Evolutionary conservation across 495 filamentous ascomycete species (phyloP), one percentile per base, ranked within the genome.

Genomic region (Aspergillus panamensis): DNA sequence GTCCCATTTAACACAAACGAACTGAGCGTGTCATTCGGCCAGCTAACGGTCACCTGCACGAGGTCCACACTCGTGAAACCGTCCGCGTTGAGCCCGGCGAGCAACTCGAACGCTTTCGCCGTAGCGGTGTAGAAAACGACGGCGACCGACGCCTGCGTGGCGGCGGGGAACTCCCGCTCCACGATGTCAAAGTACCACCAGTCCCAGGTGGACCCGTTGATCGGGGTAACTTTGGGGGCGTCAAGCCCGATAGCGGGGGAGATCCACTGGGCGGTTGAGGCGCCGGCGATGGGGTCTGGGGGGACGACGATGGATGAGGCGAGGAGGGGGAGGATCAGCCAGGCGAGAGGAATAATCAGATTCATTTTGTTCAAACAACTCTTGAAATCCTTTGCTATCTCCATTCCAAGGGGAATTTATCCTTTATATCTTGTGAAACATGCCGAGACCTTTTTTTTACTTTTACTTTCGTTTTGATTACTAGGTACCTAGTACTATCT

Each of bases 141-240:
- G 14, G 17, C 48, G 16, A 51, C 9, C 0, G 48, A 35, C 1
- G 48, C 48, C 6, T 35, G 48, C 29, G 32, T 14, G 3, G 30
- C 48, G 10, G 10, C 19, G 30, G 29, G 17, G 29, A n/a, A n/a
- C n/a, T n/a, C n/a, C n/a, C n/a, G 16, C 48, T 51, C 12, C 25
- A 51, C 32, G 6, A 20, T n/a, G 16, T 51, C 48, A 20, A 51
- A 51, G 31, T 51, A 51, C 29, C 29, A 51, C 48, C 48, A 51
- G 16, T 51, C 48, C 29, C 29, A 51, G 1, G 48, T 16, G 30
- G 48, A 35, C 7, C n/a, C 48, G 48, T 51, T 51, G 29, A 51
- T 35, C 8, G 48, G 48, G 13, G 29, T 16, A 20, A 33, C 31
- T 35, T 33, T 51, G 48, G 48, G 48, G 6, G 48, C 48, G 19